phyloP scores from a whole-genome alignment of 2,329 filamentous ascomycete genomes.

The Alternaria consortialis region DNA sequence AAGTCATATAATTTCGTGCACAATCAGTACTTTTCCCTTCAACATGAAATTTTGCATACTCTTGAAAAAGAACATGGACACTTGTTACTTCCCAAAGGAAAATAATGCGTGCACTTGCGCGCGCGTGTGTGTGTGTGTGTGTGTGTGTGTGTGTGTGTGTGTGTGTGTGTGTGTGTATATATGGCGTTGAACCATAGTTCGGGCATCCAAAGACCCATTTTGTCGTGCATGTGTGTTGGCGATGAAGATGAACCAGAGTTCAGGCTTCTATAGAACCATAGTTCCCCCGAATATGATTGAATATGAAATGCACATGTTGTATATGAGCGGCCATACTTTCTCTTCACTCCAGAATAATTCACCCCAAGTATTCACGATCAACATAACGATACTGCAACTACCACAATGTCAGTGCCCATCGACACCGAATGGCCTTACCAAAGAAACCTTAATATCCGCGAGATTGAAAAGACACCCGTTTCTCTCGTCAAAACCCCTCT shows the following conservation, averaged over 20 bases:
- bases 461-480: background rate
- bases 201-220: background rate
- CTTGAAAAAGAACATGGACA: background rate
- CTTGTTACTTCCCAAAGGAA: background rate
- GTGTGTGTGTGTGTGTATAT: background rate
- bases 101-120: background rate
- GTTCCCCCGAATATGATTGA: background rate
- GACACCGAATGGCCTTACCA: background rate
- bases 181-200: too few species aligned
- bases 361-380: background rate
- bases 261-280: background rate
- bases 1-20: background rate
- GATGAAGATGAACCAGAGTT: background rate
- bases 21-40: background rate
- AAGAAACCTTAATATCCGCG: background rate
- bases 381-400: background rate
- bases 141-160: too few species aligned
- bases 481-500: background rate
- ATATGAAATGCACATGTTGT: background rate
- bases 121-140: too few species aligned
- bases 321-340: background rate
- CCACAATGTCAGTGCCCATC: background rate
- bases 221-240: too few species aligned
- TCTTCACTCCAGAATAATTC: background rate
- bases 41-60: background rate